Evolutionary conservation across 768 basidiomycete species (phyloP).

Genomic region (Holtermanniella nyarrowii): DNA sequence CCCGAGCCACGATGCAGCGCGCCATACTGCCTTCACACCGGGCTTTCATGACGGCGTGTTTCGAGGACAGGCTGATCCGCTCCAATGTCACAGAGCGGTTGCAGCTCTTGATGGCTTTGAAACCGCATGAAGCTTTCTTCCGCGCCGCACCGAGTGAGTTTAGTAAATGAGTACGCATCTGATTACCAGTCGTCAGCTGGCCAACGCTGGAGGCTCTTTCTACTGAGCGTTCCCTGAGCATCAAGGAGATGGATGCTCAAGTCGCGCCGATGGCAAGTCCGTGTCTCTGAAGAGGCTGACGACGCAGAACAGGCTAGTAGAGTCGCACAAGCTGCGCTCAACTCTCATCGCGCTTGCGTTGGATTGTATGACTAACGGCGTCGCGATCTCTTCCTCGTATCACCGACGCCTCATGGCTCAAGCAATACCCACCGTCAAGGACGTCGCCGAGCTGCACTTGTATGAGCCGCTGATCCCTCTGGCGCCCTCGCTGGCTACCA

Average conservation of each 20-base stretch:
- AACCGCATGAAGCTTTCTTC: too few species aligned
- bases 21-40: slow-evolving; percentile 14
- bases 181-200: slow-evolving; percentile 24
- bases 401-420: neutral
- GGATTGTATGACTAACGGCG: slow-evolving; percentile 18
- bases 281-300: neutral
- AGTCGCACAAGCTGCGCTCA: slow-evolving; percentile 15
- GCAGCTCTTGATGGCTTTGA: too few species aligned
- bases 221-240: too few species aligned
- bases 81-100: slow-evolving; percentile 17
- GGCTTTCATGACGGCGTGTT: slow-evolving; percentile 16
- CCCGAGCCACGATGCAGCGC: slow-evolving; percentile 9
- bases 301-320: neutral
- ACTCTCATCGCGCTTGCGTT: slow-evolving; percentile 16
- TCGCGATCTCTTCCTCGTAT: slow-evolving; percentile 1
- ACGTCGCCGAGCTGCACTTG: neutral
- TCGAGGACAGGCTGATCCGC: slow-evolving; percentile 18
- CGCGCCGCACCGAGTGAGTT: too few species aligned
- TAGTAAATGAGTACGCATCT: too few species aligned
- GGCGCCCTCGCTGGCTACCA: neutral
- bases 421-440: neutral
- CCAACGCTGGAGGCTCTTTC: slow-evolving; percentile 20
- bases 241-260: neutral
- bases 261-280: neutral
- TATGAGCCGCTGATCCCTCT: neutral